phyloP scores from a whole-genome alignment of 73 alveolate genomes.

The Paramecium bursaria region DNA sequence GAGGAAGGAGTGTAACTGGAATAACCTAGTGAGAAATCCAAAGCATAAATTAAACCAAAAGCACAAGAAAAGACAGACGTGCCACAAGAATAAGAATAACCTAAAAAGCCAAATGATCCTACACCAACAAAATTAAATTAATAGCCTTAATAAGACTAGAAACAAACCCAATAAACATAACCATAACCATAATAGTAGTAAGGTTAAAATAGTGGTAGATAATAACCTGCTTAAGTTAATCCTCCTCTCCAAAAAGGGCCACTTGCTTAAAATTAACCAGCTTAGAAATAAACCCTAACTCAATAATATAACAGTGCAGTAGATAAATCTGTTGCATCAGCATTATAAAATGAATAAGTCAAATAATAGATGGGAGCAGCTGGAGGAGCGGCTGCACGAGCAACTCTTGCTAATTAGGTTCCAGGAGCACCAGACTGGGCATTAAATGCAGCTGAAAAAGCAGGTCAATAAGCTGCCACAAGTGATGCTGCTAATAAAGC shows the following conservation, averaged over 20 bases:
- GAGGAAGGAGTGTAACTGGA: neutral
- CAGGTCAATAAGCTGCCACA: conserved; percentile 45
- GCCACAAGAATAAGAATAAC: too few relatives aligned
- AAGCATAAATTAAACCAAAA: too few relatives aligned
- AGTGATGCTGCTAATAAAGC: conserved; percentile 60
- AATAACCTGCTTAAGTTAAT: neutral
- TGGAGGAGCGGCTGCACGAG: conserved; percentile 53
- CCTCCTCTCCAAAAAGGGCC: neutral
- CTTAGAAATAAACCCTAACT: conserved; percentile 4
- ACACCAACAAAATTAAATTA: too few relatives aligned
- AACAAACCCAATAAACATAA: neutral
- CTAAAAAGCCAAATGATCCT: too few relatives aligned
- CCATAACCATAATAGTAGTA: neutral
- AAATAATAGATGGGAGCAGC: conserved; percentile 32
- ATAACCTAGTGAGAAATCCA: neutral
- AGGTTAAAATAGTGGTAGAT: neutral
- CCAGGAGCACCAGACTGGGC: conserved; percentile 69
- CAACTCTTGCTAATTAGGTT: conserved; percentile 6
- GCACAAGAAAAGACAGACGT: too few relatives aligned
- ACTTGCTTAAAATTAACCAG: neutral
- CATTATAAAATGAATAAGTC: conserved; percentile 6
- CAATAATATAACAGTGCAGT: conserved; percentile 15
- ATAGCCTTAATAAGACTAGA: neutral
- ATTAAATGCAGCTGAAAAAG: conserved; percentile 20
- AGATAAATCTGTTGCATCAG: conserved; percentile 16